Base-by-base conservation (phyloP, 192 early-diverging fungal genomes). In the Podila minutissima region DNA sequence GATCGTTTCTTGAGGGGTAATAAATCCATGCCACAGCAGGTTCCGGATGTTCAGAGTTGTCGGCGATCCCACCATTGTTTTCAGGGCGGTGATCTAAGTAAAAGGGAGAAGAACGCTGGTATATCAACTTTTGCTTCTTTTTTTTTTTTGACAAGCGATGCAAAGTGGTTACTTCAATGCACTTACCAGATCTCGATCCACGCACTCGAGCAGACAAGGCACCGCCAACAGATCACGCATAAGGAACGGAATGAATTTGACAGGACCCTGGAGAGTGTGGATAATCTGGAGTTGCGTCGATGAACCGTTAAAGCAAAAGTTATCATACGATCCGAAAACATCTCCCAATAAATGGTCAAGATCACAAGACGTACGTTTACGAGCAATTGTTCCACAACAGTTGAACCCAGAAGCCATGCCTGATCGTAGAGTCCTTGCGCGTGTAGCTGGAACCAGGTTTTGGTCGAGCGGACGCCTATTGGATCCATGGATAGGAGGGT, bases 21-120 rank as follows among this genome's bases (percentile, higher is more conserved):
- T 73, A 32, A 81, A 81, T 48, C 77, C 77, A 71, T 81, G 77
- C 77, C 77, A 81, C 20, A 81, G 71, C 31, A 81, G 22, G 57
- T 81, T 81, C 2, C 77, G 65, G 37, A 81, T 69, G 29, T 81
- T 81, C 46, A 81, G 77, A 3, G 71, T 81, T 3, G 68, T 22
- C 2, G 77, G 77, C 22, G 70, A 72, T 29, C 77, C 77, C 17
- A 81, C 57, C 53, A 81, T 50, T 12, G 62, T 73, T 58, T 72
- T 73, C 2, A 81, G 29, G 1, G 59, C 35, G 17, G 41, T 20
- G n/a, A 79, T 67, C 75, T 79, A 67, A 11, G 35, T 10, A 10
- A 37, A 35, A 1, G 35, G 9, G 13, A 31, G n/a, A 13, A 33
- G 31, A 46, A 69, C 41, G 15, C 12, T 46, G 41, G 1, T 46